These are phyloP conservation scores for Macaranga tanarius DNA, from an alignment of 441 rosid species.

Conservation along the genomic window DNA sequence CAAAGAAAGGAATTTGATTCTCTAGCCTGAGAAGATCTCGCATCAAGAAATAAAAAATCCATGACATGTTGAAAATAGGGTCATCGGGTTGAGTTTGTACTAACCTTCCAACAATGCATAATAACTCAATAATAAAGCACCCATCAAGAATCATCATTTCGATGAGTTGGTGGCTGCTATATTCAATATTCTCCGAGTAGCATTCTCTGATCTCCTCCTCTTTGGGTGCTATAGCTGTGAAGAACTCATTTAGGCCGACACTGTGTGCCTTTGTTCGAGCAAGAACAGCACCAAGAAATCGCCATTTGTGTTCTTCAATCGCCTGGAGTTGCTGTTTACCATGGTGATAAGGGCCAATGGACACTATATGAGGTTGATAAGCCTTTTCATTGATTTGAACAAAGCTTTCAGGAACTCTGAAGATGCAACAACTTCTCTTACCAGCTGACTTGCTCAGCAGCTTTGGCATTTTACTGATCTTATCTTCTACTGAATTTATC, in stretches of 20 bases:
- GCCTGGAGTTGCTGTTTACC: neutral
- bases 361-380: neutral
- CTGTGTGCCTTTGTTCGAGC: neutral
- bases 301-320: conserved; percentile 13
- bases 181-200: conserved; percentile 33
- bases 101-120: conserved; percentile 32
- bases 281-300: conserved; percentile 1
- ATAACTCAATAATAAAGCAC: conserved; percentile 42
- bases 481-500: conserved; percentile 25
- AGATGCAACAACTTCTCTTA: conserved; percentile 3
- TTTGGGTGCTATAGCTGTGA: neutral
- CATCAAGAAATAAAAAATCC: conserved; percentile 34
- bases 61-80: conserved; percentile 37
- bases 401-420: conserved; percentile 11
- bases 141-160: conserved; percentile 51
- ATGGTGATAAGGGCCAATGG: conserved; percentile 6
- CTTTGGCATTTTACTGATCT: conserved; percentile 4
- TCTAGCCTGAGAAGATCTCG: conserved; percentile 39
- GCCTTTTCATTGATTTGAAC: neutral
- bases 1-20: conserved; percentile 46
- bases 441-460: conserved; percentile 5
- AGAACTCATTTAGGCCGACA: neutral
- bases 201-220: conserved; percentile 29
- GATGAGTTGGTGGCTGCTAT: conserved; percentile 23
- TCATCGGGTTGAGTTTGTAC: conserved; percentile 21